Percentiles rank a stretch among this genome's conserved stretches.
Conservation (phyloP, 2,329 filamentous ascomycete genomes). For the Monosporascus ibericus region DNA sequence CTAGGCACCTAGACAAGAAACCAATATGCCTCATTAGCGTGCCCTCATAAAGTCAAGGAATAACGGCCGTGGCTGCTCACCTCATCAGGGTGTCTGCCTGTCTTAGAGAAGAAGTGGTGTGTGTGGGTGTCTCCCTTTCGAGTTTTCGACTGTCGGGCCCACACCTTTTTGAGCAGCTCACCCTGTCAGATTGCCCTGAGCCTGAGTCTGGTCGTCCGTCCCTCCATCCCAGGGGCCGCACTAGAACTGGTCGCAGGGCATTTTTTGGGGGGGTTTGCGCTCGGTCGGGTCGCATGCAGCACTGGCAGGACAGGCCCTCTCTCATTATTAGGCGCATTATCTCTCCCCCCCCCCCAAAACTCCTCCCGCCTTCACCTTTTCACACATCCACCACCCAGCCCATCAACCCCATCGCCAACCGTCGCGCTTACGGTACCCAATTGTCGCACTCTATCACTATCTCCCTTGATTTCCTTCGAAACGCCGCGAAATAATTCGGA, state of each 20-base stretch:
- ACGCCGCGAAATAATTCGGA: background rate
- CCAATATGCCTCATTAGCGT: too few species aligned
- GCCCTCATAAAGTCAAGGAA: too few species aligned
- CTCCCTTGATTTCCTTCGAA: conserved; percentile 2
- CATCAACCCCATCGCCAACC: background rate
- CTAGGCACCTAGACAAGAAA: too few species aligned
- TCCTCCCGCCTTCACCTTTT: conserved; percentile 17
- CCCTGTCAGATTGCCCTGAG: background rate
- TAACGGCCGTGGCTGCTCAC: background rate
- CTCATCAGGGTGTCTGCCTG: background rate
- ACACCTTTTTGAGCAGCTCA: background rate
- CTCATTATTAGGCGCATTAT: conserved; percentile 25
- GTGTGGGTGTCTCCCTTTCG: background rate
- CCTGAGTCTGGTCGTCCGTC: background rate
- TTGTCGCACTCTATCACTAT: background rate
- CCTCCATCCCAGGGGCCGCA: background rate
- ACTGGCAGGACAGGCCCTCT: conserved; percentile 4
- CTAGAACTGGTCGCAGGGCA: background rate
- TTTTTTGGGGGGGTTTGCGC: conserved; percentile 7
- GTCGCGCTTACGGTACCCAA: background rate
- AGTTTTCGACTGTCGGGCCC: background rate
- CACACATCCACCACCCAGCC: conserved; percentile 12
- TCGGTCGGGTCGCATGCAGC: conserved; percentile 7
- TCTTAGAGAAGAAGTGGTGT: background rate
- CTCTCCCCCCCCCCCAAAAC: conserved; percentile 16